Conservation (phyloP, 306 rosid genomes). For the Citrullus colocynthis region DNA sequence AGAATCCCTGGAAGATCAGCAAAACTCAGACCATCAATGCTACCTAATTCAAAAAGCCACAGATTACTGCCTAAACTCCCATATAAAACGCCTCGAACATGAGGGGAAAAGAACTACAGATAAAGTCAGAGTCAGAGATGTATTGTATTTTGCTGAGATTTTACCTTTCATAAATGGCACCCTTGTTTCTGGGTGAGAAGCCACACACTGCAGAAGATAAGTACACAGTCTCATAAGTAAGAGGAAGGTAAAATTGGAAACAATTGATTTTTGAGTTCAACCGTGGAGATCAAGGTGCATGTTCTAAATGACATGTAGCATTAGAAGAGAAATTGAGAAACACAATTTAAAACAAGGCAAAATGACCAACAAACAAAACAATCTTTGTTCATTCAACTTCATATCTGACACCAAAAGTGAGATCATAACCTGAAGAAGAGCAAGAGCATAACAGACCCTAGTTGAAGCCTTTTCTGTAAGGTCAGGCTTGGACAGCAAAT, state of each 20-base stretch:
- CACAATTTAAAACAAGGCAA: not conserved
- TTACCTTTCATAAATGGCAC: conserved; percentile 26
- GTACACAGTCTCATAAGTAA: not conserved
- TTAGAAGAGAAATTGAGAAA: not conserved
- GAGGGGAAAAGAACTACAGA: not conserved
- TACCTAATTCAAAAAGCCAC: not conserved
- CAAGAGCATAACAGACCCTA: conserved; percentile 24
- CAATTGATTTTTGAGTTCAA: not conserved
- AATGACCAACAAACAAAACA: not conserved
- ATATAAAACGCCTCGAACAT: not conserved
- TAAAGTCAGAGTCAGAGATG: not conserved
- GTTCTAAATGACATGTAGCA: not conserved
- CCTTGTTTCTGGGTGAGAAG: conserved; percentile 29
- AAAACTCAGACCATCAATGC: not conserved
- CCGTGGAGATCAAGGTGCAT: not conserved
- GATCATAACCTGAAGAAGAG: conserved; percentile 24
- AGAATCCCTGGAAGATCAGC: not conserved
- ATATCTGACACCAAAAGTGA: not conserved
- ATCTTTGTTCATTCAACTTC: not conserved
- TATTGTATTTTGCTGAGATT: not conserved
- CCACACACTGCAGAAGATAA: conserved; percentile 22
- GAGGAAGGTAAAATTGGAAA: not conserved
- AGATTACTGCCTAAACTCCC: not conserved
- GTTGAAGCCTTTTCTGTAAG: conserved; percentile 13
- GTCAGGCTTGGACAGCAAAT: conserved; percentile 11